Evolutionary conservation across 2,329 filamentous ascomycete genomes (phyloP).

Genomic region (Epichloe sibirici): DNA sequence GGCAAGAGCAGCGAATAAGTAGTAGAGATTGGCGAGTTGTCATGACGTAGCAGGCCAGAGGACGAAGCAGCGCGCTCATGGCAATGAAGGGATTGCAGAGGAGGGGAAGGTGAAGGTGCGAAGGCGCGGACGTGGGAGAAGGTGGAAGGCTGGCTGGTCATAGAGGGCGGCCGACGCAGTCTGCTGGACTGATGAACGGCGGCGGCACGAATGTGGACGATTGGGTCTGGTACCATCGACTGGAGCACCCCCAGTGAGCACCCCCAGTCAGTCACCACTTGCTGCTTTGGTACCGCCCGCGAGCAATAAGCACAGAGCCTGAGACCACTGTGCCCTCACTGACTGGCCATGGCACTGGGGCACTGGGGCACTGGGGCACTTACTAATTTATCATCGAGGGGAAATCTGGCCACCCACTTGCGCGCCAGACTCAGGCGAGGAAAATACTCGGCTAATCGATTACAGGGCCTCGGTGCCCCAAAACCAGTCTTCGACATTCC

Average conservation of each 20-base stretch:
- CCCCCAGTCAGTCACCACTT: neutral
- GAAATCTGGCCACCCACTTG: no score
- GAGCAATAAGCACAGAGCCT: no score
- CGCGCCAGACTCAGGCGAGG: neutral
- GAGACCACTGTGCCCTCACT: no score
- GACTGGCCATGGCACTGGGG: no score
- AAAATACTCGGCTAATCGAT: constrained; percentile 6
- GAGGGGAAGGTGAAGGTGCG: constrained; percentile 4
- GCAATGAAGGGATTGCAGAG: constrained; percentile 2
- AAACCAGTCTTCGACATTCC: neutral
- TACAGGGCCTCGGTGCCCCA: neutral
- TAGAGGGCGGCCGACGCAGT: constrained; percentile 5
- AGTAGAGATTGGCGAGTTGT: constrained; percentile 5
- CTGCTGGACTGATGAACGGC: constrained; percentile 3
- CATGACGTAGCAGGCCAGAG: constrained; percentile 9
- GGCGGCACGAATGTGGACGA: neutral
- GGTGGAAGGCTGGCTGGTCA: constrained; percentile 1
- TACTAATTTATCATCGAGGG: no score
- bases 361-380: no score
- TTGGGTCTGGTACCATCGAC: neutral
- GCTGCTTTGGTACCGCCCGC: neutral
- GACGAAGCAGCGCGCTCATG: constrained; percentile 6
- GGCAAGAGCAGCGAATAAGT: constrained; percentile 4
- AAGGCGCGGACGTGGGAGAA: neutral
- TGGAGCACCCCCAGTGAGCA: no score